Evolutionary conservation across 2,329 filamentous ascomycete genomes (phyloP), one percentile per base, ranked within the genome.

Genomic region (Fusarium nurragi): DNA sequence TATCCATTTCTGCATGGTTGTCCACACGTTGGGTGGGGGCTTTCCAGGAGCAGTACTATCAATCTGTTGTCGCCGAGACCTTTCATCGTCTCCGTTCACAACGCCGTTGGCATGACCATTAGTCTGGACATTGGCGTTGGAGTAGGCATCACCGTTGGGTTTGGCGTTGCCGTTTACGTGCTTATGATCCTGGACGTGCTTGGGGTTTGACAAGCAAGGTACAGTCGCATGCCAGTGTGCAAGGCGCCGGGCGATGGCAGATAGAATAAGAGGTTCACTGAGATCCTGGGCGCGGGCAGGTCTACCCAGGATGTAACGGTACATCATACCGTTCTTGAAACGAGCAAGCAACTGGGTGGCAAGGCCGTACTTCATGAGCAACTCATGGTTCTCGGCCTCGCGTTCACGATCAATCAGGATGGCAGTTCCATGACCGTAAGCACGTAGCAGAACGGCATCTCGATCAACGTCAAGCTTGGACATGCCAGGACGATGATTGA

Each of bases 1-100:
- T 55, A 97, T 93, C 95, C 95, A 99, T 79, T 94, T 96, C 76
- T 97, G 93, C 85, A 97, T 91, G 30, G 96, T 93, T 8, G 92
- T 93, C 95, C 95, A 99, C 54, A 97, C 81, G 76, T 96, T 97
- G 18, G 93, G 92, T n/a, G 87, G 83, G 6, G 89, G 88, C 73
- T 90, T 92, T 60, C 87, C 87, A 41, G 87, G 87, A 21, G 87
- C 87, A 40, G 85, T 80, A 60, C 78, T 77, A 63, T 82, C 78
- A 58, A 85, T 82, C 44, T 77, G 76, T 48, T 77, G 72, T 71
- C 83, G 72, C 60, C 77, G 67, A 26, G 60, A 57, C 46, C 52
- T 56, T 37, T 74, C 73, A 48, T 73, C 72, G 47, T 71, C 63
- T 49, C 69, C 70, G 39, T 73, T 67, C 49, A 63, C 44, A 58